Evolutionary conservation across 2,329 filamentous ascomycete genomes (phyloP), one percentile per base, ranked within the genome.

Genomic region (Arthroderma sp.): DNA sequence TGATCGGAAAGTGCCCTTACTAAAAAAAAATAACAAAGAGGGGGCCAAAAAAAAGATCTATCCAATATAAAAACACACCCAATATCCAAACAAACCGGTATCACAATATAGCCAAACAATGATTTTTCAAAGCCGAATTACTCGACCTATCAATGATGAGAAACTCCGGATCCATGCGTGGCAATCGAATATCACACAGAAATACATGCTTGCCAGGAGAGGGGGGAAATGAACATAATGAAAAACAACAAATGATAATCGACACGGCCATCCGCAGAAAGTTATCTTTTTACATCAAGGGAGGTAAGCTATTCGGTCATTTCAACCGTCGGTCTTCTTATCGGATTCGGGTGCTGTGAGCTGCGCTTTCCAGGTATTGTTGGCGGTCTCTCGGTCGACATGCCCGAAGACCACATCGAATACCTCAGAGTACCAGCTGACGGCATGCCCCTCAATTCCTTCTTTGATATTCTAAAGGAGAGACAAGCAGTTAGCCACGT

Each of bases 351-450:
- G 73, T 66, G 74, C 69, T 50, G 66, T 61, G 43, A 83, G 61
- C 52, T 78, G 69, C 55, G 77, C 70, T 53, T 81, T 81, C 78
- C 85, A 91, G 52, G 78, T 51, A 33, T 72, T 75, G 63, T 84
- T 91, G 49, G 83, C 86, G 49, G 77, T 67, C 36, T 81, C 74
- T 49, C 69, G 72, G 65, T 95, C 84, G 11, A 96, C 65, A 51
- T 83, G 71, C 33, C 85, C 80, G 71, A 98, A 98, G 54, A 96
- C 80, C 49, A 94, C 73, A 50, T 89, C 77, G 62, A 95, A 96
- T 42, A 98, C 85, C 53, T 98, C 87, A 5, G 75, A 75, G 70
- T 96, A 98, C 91, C 91, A 98, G 58, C 77, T 80, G 11, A 89
- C 89, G 0, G 91, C 83, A 54, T 82, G 84, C 57, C 93, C 91